A percentile compares a stretch with the other conserved stretches of the same genome.
Evolutionary conservation across 2,329 filamentous ascomycete species (phyloP).

Genomic region (Talaromyces sp.): DNA sequence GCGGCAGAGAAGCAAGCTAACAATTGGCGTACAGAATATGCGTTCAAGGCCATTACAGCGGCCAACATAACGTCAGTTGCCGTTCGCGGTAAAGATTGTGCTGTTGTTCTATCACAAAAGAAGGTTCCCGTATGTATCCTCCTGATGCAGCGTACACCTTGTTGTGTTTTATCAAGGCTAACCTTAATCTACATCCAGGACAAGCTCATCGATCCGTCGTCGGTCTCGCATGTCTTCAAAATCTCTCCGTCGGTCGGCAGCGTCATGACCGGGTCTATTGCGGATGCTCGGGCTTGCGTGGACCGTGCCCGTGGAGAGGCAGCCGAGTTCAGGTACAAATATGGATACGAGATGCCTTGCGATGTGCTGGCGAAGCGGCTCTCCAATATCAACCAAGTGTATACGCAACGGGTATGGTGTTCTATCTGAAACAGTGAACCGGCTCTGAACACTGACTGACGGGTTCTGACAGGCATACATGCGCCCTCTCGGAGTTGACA

Average conservation of each 20-base stretch:
- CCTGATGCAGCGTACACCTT: background rate
- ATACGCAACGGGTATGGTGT: constrained; percentile 81
- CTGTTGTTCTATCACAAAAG: constrained; percentile 96
- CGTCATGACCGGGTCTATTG: constrained; percentile 98
- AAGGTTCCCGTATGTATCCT: constrained; percentile 80
- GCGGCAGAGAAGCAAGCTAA: background rate
- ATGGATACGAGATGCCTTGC: constrained; percentile 98
- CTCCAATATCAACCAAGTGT: constrained; percentile 98
- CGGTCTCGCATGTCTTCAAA: constrained; percentile 95
- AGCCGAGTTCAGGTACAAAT: constrained; percentile 97
- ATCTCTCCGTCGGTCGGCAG: constrained; percentile 94
- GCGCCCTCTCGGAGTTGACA: constrained; percentile 93
- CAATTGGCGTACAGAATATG: constrained; percentile 70
- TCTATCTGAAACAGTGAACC: background rate
- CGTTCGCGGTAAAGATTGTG: constrained; percentile 92
- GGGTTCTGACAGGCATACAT: constrained; percentile 69
- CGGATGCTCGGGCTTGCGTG: constrained; percentile 89
- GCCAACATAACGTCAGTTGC: constrained; percentile 98
- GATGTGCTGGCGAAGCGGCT: constrained; percentile 93
- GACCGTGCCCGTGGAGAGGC: constrained; percentile 91
- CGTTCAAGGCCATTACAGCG: constrained; percentile 99
- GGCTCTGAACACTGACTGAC: background rate
- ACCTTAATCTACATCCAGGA: constrained; percentile 54
- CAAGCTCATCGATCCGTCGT: constrained; percentile 96
- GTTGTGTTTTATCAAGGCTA: background rate